Evolutionary conservation across 805 yeast species (phyloP), one percentile per base, ranked within the genome.

Genomic region (Schwanniomyces pseudopolymorphus): DNA sequence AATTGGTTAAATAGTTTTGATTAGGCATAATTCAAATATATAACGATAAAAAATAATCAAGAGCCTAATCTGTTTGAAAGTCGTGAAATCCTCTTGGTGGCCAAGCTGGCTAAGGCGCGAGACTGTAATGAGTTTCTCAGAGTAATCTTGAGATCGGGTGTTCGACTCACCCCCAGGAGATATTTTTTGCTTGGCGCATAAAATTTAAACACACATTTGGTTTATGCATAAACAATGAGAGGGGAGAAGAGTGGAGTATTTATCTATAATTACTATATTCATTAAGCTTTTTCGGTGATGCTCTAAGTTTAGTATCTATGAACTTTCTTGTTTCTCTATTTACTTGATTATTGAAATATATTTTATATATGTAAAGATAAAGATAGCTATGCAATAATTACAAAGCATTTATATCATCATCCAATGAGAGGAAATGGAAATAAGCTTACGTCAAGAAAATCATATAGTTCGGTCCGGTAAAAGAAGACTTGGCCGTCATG

Each of bases 141-240:
- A 60, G 72, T 55, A 54, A 66, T 66, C 72, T 66, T 66, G 72
- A 66, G 70, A 66, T 67, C 72, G 72, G 70, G 72, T 64, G 72
- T 67, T 66, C 72, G 72, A 67, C 69, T 67, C 71, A 64, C 72
- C 70, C 72, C 72, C 70, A 63, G 70, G 70, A 65, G 72, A 67
- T 38, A n/a, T 31, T 50, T 55, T 58, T 54, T 49, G 8, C 28
- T 26, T 26, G 28, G 28, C 28, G 8, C 28, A 11, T 9, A 9
- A 9, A 7, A 6, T 9, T 9, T 26, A 26, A 26, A 26, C 28
- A 9, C 10, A 26, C 10, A 26, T 26, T 26, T 5, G 28, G 13
- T 26, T 26, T 9, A 9, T 9, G 10, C 28, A 26, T 9, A 7
- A 26, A 11, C 31, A 27, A 26, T 26, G 13, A 13, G 13, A 10